A percentile compares a stretch with the other conserved stretches of the same genome.
Evolutionary conservation across 805 yeast species (phyloP).

Genomic region (Metschnikowia colocasiae): DNA sequence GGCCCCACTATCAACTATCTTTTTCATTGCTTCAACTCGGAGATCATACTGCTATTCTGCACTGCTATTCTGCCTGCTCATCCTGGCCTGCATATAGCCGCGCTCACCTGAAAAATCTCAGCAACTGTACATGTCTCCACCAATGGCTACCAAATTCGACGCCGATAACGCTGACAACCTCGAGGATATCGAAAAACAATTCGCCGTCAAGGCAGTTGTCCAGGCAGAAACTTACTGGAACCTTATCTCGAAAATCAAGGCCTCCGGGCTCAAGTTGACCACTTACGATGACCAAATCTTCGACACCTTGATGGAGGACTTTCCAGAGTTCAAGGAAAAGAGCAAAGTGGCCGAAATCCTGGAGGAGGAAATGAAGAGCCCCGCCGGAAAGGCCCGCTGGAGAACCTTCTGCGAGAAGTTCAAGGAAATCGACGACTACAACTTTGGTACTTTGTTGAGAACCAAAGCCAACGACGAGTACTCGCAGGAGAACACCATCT

Average conservation of each 20-base stretch:
- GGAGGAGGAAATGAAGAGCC: constrained; percentile 81
- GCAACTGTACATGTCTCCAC: constrained; percentile 1
- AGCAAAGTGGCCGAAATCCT: constrained; percentile 52
- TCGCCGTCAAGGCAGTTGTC: constrained; percentile 94
- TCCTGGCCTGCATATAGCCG: neutral
- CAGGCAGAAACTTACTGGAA: constrained; percentile 96
- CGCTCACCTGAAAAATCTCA: constrained; percentile 1
- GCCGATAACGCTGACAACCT: constrained; percentile 92
- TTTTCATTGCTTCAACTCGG: neutral
- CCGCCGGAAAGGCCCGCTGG: constrained; percentile 84
- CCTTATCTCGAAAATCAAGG: constrained; percentile 66
- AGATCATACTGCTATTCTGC: neutral
- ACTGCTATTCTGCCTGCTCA: neutral
- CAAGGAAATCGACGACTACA: constrained; percentile 85
- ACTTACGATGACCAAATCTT: constrained; percentile 69
- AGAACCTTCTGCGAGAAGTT: constrained; percentile 78
- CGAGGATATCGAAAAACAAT: constrained; percentile 95
- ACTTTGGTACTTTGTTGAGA: constrained; percentile 92
- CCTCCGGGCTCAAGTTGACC: constrained; percentile 73
- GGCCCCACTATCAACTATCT: too few relatives aligned
- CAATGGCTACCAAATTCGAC: constrained; percentile 49
- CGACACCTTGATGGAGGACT: constrained; percentile 55
- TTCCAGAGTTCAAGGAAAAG: constrained; percentile 82
- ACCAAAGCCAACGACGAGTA: constrained; percentile 69
- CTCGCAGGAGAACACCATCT: constrained; percentile 77